These are phyloP conservation scores for Marvania coccoides DNA, from an alignment of 139 green algal species.

Conservation along the genomic window DNA sequence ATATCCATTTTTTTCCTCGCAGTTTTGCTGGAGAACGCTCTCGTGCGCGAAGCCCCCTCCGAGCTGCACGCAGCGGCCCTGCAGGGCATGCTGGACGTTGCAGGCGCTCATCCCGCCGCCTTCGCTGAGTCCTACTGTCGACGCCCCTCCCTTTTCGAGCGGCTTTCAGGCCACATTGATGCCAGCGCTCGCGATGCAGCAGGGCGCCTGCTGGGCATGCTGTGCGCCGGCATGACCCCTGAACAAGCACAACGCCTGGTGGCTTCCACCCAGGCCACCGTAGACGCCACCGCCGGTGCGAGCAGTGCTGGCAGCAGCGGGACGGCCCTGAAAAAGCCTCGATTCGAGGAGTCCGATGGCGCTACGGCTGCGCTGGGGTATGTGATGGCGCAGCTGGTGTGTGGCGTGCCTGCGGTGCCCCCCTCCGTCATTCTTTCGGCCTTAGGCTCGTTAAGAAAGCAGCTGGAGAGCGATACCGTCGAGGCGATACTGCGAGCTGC, in stretches of 20 bases:
- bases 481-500: not conserved
- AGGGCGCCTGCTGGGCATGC: conserved; percentile 51
- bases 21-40: conserved; percentile 49
- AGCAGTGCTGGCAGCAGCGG: no score
- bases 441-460: conserved; percentile 1
- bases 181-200: conserved; percentile 31
- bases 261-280: not conserved
- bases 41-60: conserved; percentile 23
- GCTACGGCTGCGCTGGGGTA: conserved; percentile 37
- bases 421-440: not conserved
- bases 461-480: not conserved
- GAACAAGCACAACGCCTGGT: not conserved
- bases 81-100: conserved; percentile 30
- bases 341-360: conserved; percentile 39
- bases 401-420: conserved; percentile 1
- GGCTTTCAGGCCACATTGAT: conserved; percentile 47
- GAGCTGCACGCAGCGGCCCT: conserved; percentile 45
- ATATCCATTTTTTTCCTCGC: not conserved
- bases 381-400: conserved; percentile 33
- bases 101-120: not conserved
- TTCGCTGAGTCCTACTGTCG: conserved; percentile 29
- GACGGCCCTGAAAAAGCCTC: not conserved
- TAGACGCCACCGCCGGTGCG: not conserved
- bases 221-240: not conserved
- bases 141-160: conserved; percentile 41